Percentiles rank a stretch among this genome's conserved stretches.
phyloP scores from a whole-genome alignment of 2,329 filamentous ascomycete species.

The Hyphodiscus sp. region DNA sequence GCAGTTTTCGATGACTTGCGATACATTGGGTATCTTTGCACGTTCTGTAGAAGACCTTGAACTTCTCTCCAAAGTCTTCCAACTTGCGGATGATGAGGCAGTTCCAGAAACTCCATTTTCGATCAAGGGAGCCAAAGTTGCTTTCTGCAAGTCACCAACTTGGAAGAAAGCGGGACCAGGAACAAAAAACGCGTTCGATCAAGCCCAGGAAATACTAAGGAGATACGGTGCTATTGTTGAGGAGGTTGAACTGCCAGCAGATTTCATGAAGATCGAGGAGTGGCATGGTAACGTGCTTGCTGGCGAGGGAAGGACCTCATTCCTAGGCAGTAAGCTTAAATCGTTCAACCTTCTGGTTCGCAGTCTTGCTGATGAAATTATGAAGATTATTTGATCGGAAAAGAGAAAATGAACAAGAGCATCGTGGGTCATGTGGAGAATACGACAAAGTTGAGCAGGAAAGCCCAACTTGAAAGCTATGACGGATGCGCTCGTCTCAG shows the following conservation, averaged over 20 bases:
- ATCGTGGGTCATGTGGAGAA: constrained; percentile 44
- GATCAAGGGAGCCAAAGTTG: constrained; percentile 46
- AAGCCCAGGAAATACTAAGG: constrained; percentile 35
- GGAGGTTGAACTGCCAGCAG: constrained; percentile 45
- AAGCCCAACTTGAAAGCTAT: constrained; percentile 45
- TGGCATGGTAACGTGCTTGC: constrained; percentile 47
- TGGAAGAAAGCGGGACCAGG: constrained; percentile 43
- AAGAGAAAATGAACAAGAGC: constrained; percentile 38
- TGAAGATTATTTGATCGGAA: constrained; percentile 43
- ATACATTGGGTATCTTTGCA: constrained; percentile 57
- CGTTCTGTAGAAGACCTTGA: constrained; percentile 52
- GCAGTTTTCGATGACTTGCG: constrained; percentile 50
- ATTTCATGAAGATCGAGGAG: constrained; percentile 42
- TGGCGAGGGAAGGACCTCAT: constrained; percentile 46
- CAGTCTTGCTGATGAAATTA: background rate
- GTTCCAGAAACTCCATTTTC: constrained; percentile 21
- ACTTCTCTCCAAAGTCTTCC: constrained; percentile 47
- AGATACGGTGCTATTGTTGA: constrained; percentile 47
- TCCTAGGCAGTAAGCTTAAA: constrained; percentile 33
- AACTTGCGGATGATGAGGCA: constrained; percentile 44
- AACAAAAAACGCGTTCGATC: constrained; percentile 36
- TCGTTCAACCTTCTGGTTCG: background rate
- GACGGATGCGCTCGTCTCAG: constrained; percentile 48
- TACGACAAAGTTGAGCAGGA: constrained; percentile 34
- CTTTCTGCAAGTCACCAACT: constrained; percentile 45